Base-by-base conservation (phyloP, 2,329 filamentous ascomycete species). In the Lasiodiplodia gonubiensis region DNA sequence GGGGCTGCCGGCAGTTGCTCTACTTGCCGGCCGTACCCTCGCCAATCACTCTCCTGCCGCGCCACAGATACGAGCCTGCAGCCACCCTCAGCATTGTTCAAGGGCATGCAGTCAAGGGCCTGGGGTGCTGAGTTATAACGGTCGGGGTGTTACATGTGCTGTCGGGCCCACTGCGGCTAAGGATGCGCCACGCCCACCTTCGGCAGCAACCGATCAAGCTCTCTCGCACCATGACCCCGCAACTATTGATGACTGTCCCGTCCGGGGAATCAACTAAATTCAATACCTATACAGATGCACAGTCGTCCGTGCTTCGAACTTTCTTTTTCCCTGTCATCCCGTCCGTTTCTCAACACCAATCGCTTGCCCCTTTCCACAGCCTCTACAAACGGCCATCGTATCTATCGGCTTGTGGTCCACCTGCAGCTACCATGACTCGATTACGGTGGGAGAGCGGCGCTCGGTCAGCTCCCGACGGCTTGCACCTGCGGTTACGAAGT, bases 1-100 rank as follows among this genome's bases (percentile, higher is more conserved):
- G 65, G 65, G 54, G 64, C 64, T 23, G 52, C 64, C 64, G 64
- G 64, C 64, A 63, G 42, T 63, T 21, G 25, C 23, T 21, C 16
- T 21, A 63, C 25, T 51, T 63, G 59, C 59, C 59, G 59, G 42
- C 35, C n/a, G 4, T 10, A 49, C 33, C 42, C 10, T 21, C 11
- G 21, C 42, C 39, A 37, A n/a, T 51, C 39, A 35, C 42, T n/a
- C 27, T 27, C 46, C 27, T 18, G 46, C 46, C 46, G 27, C 59
- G 18, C 57, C 27, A 25, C 59, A 30, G 25, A n/a, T n/a, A 25
- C 39, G 39, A 16, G 55, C 16, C 23, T 30, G 55, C 55, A n/a
- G 37, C 57, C 7, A n/a, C 23, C 23, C 25, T 46, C 6, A 16
- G 7, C n/a, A 12, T 21, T 16, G 10, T 21, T 14, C 4, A 42